Evolutionary conservation across 202 grass and related monocot species (phyloP), one percentile per base, ranked within the genome.

Genomic region (Panicum hallii): DNA sequence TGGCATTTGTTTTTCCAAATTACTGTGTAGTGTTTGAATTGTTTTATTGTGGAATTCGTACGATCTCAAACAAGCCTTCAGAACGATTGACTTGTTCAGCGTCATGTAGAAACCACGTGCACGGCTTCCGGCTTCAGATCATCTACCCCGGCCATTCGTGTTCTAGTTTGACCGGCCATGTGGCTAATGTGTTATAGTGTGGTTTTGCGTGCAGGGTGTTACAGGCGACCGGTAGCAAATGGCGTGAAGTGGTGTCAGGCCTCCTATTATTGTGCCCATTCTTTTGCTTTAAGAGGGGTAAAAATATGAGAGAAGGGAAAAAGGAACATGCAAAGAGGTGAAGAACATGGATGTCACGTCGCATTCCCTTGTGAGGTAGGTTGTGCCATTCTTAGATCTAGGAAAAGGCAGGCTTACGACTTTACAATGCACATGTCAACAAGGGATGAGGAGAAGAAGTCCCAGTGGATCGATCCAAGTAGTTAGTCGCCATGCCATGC

Each of bases 371-470:
- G 84, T 81, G 77, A 80, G 38, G 11, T 40, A 28, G 69, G 69
- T 72, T 41, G 67, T 45, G 72, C 79, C 79, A 36, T 78, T 86
- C 72, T 78, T 86, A 86, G 83, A 86, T 90, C 83, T 67, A 67
- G 65, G 57, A 82, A 90, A 86, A 78, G 67, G 28, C 64, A 30
- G 5, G 11, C 50, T 65, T n/a, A 44, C 79, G 74, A 60, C 88
- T 86, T 90, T 87, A 74, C 84, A 16, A 61, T 55, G 80, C 80
- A 87, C 84, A 90, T 84, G 80, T 70, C 80, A 83, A 79, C 42
- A 50, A 62, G 63, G 55, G 66, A 63, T 3, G 1, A 16, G 34
- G 73, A 28, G 26, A 63, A 32, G 60, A 63, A 32, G 60, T 12
- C 38, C 77, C 10, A 20, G 28, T 26, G 1, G 22, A 62, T 32